Base-by-base conservation (phyloP, 768 basidiomycete genomes). In the Agaricus blazei region DNA sequence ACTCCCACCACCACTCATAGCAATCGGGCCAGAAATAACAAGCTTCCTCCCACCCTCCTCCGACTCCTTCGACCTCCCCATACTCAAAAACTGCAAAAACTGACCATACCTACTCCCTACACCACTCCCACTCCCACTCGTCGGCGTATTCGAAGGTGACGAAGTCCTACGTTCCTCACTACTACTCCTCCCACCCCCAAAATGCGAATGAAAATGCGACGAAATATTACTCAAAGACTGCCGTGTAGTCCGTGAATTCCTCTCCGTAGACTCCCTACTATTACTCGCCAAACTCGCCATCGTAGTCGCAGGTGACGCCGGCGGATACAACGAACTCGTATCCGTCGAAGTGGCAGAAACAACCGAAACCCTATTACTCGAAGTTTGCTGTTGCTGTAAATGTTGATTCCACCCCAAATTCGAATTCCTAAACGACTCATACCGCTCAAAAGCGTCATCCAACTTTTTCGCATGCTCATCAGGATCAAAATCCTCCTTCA, bases 361-460 rank as follows among this genome's bases (percentile, higher is more conserved):
- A n/a, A 82, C 71, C 8, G 89, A 88, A 57, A 85, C 68, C 49
- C 87, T 72, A 58, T 81, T 19, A 19, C 19, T 82, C 46, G 41
- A 62, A 53, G 71, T 75, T 34, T 34, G 34, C 11, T 34, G 34
- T 34, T 34, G 34, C 7, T 34, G 34, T 34, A 34, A 8, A 34
- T 34, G 34, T 8, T 34, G 3, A 7, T 34, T 7, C 23, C 36
- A 50, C 64, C 58, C 60, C 6, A 58, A 36, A 23, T 79, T 77
- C 43, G 69, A 71, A 63, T 83, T 81, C 64, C 82, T 82, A 70
- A 86, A 94, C n/a, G 84, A 75, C 66, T 95, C 90, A 64, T 96
- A 97, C 37, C 92, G 78, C 54, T 90, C 90, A 67, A 88, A 96
- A 0, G 94, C 94, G 67, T 96, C 93, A 62, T 93, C 87, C 37